Base-by-base conservation (phyloP, 805 yeast genomes). In the Wickerhamomyces canadensis region DNA sequence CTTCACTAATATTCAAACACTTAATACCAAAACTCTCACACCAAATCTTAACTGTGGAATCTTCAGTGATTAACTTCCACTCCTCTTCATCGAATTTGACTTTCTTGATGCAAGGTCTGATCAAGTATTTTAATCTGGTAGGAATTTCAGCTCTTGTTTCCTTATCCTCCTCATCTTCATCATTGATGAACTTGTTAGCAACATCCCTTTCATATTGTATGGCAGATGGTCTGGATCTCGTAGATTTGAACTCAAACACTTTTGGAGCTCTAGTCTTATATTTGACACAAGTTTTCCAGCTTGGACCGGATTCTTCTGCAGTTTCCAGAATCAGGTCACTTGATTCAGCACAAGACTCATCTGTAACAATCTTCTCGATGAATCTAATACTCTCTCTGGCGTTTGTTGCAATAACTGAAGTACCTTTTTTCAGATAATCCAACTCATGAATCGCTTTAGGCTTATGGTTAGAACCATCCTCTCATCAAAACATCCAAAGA, bases 31-130 rank as follows among this genome's bases (percentile, higher is more conserved):
- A 68, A 55, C 83, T 61, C 42, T 60, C 56, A 33, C 74, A 62
- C 86, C 84, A 70, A 30, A 70, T 65, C 38, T 62, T 60, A 13
- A 78, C 68, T 4, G 68, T 63, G 2, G 67, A 51, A 47, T 80
- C 85, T 52, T 82, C 91, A 5, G 85, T 72, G 6, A 81, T 66
- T 18, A 80, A 56, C 18, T 64, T 61, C 88, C 88, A 82, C 25
- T 65, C 57, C 27, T 58, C 58, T 8, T 48, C 45, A 26, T 57
- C 60, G 25, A 61, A 46, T 38, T 61, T 69, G 34, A 67, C 64
- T 52, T 78, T 78, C 42, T 71, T 74, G 24, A 79, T 59, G 48
- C 81, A 76, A 9, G 84, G 70, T 44, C 80, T 68, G 30, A 81
- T 62, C 45, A 81, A 58, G 44, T 65, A 71, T 47, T 67, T 74